Base-by-base conservation (phyloP, 768 basidiomycete species). In the Kwoniella sp. region DNA sequence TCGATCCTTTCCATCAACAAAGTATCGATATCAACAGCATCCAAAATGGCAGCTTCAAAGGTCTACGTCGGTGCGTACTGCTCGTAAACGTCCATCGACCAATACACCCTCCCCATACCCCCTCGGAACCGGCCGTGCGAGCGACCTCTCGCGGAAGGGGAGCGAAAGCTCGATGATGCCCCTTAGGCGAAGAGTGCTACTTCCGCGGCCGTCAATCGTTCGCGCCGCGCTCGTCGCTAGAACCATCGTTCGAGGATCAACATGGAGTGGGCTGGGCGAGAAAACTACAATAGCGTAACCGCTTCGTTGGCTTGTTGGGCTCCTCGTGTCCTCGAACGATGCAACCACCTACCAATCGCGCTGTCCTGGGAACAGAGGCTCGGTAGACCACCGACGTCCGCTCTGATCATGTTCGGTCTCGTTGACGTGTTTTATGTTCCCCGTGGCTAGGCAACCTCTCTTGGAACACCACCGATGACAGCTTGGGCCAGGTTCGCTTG, bases 401-500 rank as follows among this genome's bases (percentile, higher is more conserved):
- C 19, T 17, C 12, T 44, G 26, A 5, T 32, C n/a, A 32, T 17
- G 53, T 23, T 44, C 56, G 48, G 53, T 38, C 40, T 50, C 29
- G 34, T 38, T 46, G 40, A 40, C 50, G 39, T 47, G 36, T 48
- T 26, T 51, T 50, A 31, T 38, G n/a, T 27, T 14, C 15, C 17
- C 39, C 26, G 17, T 37, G 15, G 17, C 31, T 51, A 73, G 71
- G 74, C 60, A 75, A 75, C 60, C 64, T 75, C 50, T 73, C 71
- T 46, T 75, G 74, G 74, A 71, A 75, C 73, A 93, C 91, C 76
- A 91, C 83, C 75, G 90, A 93, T 83, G 90, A 93, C 34, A 82
- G 82, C 51, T 81, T 95, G 65, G 85, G 85, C 77, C 77, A 83
- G 79, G 89, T 91, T 81, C 77, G 77, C 74, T 78, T 72, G 76